These are phyloP conservation scores for Trametes villosa DNA, from an alignment of 768 basidiomycete genomes.

Conservation along the genomic window DNA sequence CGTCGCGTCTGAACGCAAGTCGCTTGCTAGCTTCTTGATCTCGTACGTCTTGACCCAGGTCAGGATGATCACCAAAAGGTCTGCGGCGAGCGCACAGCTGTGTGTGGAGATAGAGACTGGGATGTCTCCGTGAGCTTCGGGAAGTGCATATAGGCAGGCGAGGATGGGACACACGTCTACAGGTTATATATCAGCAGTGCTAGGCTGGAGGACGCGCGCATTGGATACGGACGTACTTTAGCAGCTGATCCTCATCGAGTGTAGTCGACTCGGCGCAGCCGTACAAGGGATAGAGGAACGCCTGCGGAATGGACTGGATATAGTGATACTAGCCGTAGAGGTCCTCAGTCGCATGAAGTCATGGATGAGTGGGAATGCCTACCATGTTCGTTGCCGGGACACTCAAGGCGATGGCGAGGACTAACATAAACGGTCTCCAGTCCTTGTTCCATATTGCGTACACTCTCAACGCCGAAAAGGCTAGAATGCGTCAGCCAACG, in stretches of 20 bases:
- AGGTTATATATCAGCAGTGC: no score
- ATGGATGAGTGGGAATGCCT: neutral
- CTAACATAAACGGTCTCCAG: neutral
- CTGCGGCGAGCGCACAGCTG: conserved; percentile 10
- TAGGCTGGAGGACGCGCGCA: no score
- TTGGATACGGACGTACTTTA: neutral
- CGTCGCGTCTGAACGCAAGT: neutral
- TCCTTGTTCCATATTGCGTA: conserved; percentile 21
- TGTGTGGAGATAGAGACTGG: conserved; percentile 10
- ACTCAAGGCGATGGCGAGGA: conserved; percentile 2
- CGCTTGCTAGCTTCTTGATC: neutral
- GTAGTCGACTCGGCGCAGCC: conserved; percentile 6
- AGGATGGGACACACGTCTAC: neutral
- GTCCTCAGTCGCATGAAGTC: neutral
- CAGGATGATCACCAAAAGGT: conserved; percentile 20
- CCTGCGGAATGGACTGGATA: neutral
- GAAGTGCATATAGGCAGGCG: neutral
- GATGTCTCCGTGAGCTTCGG: neutral
- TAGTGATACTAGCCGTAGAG: conserved; percentile 1
- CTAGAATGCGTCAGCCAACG: neutral
- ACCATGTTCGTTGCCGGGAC: conserved; percentile 17
- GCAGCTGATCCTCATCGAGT: conserved; percentile 1
- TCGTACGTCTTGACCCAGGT: conserved; percentile 23
- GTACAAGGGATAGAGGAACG: conserved; percentile 5
- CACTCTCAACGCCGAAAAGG: conserved; percentile 14